Base-by-base conservation (phyloP, 2,329 filamentous ascomycete genomes). In the Fusarium scirpi region DNA sequence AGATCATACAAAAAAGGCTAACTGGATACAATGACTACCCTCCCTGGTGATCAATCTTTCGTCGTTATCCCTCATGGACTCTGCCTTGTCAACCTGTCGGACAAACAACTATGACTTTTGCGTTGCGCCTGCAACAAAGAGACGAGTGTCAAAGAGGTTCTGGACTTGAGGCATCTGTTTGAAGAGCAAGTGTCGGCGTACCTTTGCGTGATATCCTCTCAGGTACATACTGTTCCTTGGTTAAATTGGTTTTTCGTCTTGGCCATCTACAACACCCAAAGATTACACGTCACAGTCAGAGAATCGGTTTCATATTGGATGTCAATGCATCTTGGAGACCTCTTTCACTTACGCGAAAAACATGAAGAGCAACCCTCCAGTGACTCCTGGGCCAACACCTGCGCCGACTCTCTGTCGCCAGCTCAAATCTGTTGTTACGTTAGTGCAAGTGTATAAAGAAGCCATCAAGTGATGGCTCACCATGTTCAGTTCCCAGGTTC, bases 311-410 rank as follows among this genome's bases (percentile, higher is more conserved):
- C 8, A 15, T 10, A 32, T n/a, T 38, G n/a, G 7, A 15, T 34
- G 22, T 38, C 10, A 30, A 34, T 24, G 11, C 15, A n/a, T 30
- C 13, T 4, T 44, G 20, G 24, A 20, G n/a, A 12, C 34, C 9
- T 29, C 22, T 15, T 46, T n/a, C n/a, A 57, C 68, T 58, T 32
- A 51, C 51, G 25, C 46, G 16, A 73, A 64, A 55, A 73, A 65
- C 18, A 63, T 48, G n/a, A 72, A 16, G 18, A 67, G 25, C 16
- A 73, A 54, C 4, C 54, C 34, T 6, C 56, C 70, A 40, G 29
- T 51, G 12, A 58, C 24, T 4, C 49, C 58, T 2, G 65, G 61
- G 41, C 68, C 67, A 29, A 69, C 34, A 2, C 55, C 65, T 8
- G 55, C 61, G 4, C 61, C 65, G 22, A 69, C 34, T n/a, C 58